These are phyloP conservation scores for Panicum virgatum DNA, from an alignment of 202 grass and related monocot genomes.

Conservation along the genomic window DNA sequence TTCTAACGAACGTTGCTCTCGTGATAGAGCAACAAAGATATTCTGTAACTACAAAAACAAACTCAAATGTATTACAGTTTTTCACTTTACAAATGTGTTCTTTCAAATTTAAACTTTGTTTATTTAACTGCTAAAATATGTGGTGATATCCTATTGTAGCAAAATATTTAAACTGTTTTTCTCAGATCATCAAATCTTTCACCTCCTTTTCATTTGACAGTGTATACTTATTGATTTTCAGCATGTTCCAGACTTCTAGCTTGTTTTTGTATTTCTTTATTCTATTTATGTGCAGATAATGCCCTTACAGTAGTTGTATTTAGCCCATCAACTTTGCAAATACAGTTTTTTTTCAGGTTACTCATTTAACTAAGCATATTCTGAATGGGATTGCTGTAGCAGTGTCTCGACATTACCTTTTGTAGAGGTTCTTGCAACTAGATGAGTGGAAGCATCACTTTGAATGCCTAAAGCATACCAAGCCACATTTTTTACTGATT, in stretches of 20 bases:
- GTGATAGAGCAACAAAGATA: slow-evolving; percentile 22
- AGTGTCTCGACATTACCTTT: neutral
- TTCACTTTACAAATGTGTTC: slow-evolving; percentile 16
- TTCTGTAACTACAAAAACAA: slow-evolving; percentile 13
- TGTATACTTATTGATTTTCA: slow-evolving; percentile 28
- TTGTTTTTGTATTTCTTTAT: neutral
- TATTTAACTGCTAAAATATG: slow-evolving; percentile 31
- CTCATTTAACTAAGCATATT: neutral
- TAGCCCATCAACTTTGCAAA: slow-evolving; percentile 1
- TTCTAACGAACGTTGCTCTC: slow-evolving; percentile 18
- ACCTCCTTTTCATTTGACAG: neutral
- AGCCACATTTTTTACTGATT: neutral
- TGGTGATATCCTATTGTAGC: neutral
- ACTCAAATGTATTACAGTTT: slow-evolving; percentile 24
- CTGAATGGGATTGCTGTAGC: slow-evolving; percentile 15
- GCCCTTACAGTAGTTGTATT: neutral
- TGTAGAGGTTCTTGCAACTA: slow-evolving; percentile 22
- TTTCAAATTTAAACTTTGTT: slow-evolving; percentile 2
- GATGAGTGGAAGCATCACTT: slow-evolving; percentile 21
- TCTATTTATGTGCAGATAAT: slow-evolving; percentile 25
- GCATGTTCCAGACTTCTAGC: neutral
- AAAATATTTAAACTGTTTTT: slow-evolving; percentile 6
- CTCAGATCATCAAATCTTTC: slow-evolving; percentile 8
- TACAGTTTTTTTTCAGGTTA: neutral
- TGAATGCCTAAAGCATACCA: neutral